Evolutionary conservation across 139 green algal genomes (phyloP), one percentile per base, ranked within the genome.

Genomic region (Chlorella sp.): DNA sequence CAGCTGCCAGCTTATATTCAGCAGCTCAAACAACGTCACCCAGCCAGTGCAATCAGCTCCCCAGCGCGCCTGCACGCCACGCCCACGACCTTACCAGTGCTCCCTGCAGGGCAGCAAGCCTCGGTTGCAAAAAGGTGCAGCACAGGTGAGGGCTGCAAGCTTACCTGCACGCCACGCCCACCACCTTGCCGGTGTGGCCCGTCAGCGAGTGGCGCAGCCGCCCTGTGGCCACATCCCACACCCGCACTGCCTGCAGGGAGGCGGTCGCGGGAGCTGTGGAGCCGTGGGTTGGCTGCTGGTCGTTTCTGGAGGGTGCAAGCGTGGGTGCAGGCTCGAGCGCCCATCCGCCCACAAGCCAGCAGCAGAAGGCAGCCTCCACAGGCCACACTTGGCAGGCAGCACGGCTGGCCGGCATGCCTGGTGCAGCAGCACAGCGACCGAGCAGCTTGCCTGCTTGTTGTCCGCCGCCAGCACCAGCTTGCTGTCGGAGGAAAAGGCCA

Each of bases 161-260:
- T n/a, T n/a, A 60, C 51, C 51, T 60, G 51, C 79, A 84, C 34
- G 82, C 86, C 73, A 96, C 89, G 17, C 77, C 90, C 56, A 51
- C 92, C 3, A 96, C 94, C 30, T 90, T 89, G 28, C 81, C 85
- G 8, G 43, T 85, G 85, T 97, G 94, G 4, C 94, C 94, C 1
- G 94, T 97, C 51, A 97, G 87, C n/a, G 94, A 94, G 78, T 94
- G 90, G 0, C 83, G 80, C n/a, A 88, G 75, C 41, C 90, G 73
- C 28, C 88, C 88, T 14, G 87, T 84, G 40, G 32, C 44, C 26
- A 89, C 82, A 75, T 94, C 91, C 93, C 92, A 96, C 54, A 94
- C 74, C 2, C 92, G 80, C 38, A 96, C 82, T 4, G 92, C 90
- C 72, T 91, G 87, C 40, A 44, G 30, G 24, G 28, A n/a, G n/a